Percentiles rank a stretch among this genome's conserved stretches.
Conservation (phyloP, 176 grass and related monocot genomes). For the Oryza punctata region DNA sequence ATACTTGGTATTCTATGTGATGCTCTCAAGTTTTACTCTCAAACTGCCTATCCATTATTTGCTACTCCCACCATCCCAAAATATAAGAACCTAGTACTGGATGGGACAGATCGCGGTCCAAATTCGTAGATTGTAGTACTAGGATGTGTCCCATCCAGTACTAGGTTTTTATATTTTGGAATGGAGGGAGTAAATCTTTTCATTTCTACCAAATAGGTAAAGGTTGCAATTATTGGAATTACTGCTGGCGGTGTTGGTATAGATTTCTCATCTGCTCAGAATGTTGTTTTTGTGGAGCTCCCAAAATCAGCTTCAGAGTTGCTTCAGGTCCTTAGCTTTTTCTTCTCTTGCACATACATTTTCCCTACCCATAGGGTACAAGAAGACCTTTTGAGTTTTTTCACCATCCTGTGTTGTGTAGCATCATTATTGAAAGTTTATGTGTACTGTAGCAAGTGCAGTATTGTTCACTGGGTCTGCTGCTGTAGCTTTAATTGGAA, state of each 20-base stretch:
- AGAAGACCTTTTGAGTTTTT: neutral
- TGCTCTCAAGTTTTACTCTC: neutral
- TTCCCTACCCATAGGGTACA: conserved; percentile 18
- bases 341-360: conserved; percentile 26
- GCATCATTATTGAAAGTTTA: neutral
- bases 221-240: conserved; percentile 96
- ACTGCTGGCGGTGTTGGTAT: conserved; percentile 88
- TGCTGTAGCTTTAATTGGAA: neutral
- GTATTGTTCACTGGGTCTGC: neutral
- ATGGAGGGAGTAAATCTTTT: too few relatives aligned
- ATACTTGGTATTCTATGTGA: conserved; percentile 29
- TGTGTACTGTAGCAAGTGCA: neutral
- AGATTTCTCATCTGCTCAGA: conserved; percentile 88
- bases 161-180: too few relatives aligned
- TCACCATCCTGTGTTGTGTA: neutral
- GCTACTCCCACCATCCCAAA: too few relatives aligned
- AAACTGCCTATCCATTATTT: conserved; percentile 21
- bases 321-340: conserved; percentile 64
- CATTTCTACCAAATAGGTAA: conserved; percentile 59
- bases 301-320: conserved; percentile 88
- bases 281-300: conserved; percentile 96
- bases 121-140: too few relatives aligned
- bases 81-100: too few relatives aligned
- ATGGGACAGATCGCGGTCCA: too few relatives aligned
- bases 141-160: too few relatives aligned